These are phyloP conservation scores for Paxillus involutus DNA, from an alignment of 768 basidiomycete genomes.

Conservation along the genomic window DNA sequence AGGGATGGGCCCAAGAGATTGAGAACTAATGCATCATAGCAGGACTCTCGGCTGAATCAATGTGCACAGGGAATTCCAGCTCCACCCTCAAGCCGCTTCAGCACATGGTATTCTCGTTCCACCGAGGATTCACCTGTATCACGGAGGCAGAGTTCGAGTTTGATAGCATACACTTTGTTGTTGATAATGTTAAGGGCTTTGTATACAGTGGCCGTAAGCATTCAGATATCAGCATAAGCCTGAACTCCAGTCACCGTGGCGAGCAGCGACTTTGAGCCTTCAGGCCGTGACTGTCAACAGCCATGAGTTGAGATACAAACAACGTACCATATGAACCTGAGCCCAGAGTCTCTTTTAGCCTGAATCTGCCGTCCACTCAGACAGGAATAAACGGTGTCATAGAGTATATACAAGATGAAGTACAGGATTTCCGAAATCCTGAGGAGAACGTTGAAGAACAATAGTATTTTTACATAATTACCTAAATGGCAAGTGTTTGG, in stretches of 20 bases:
- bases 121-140: not conserved
- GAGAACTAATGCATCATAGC: not conserved
- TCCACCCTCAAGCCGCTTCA: not conserved
- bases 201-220: not conserved
- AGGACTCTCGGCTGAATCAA: not conserved
- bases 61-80: not conserved
- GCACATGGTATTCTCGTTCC: not conserved
- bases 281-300: not conserved
- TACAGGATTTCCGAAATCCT: not conserved
- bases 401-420: not conserved
- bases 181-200: not conserved
- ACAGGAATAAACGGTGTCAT: not conserved
- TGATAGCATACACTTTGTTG: not conserved
- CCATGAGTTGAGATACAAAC: not conserved
- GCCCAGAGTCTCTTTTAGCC: not conserved
- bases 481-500: too few species aligned
- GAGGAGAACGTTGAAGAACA: too few species aligned
- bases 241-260: not conserved
- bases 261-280: not conserved
- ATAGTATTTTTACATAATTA: too few species aligned
- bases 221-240: not conserved
- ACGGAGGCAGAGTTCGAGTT: not conserved
- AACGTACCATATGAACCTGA: slow-evolving; percentile 2
- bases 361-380: slow-evolving; percentile 1
- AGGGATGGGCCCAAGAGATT: not conserved